Evolutionary conservation across 2,329 filamentous ascomycete species (phyloP).

Genomic region (Parafenestella ontariensis): DNA sequence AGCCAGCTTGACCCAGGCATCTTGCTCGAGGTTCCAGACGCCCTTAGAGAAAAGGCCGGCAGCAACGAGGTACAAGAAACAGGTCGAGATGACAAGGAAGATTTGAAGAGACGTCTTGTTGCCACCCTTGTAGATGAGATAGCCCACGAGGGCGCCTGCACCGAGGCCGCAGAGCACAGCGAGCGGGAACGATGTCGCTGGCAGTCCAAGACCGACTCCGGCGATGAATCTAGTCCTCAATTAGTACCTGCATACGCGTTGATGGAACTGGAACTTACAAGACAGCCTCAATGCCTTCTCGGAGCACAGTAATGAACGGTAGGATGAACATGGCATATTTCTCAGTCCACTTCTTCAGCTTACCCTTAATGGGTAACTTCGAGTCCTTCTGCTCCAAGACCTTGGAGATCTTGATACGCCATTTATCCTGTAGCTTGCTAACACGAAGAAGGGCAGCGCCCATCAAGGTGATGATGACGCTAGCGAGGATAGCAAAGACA

Average conservation of each 20-base stretch:
- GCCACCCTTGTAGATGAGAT: conserved; percentile 77
- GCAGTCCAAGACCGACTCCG: conserved; percentile 78
- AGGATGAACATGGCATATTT: conserved; percentile 87
- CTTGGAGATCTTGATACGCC: conserved; percentile 80
- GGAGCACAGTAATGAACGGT: conserved; percentile 85
- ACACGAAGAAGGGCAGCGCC: conserved; percentile 81
- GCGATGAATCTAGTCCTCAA: conserved; percentile 69
- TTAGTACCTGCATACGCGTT: background rate
- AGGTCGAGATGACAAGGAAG: conserved; percentile 83
- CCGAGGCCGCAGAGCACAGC: conserved; percentile 75
- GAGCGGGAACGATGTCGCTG: conserved; percentile 78
- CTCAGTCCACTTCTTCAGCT: conserved; percentile 70
- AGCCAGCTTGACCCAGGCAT: conserved; percentile 70
- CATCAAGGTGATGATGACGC: conserved; percentile 81
- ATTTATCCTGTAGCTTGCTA: conserved; percentile 84
- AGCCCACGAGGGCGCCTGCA: conserved; percentile 73
- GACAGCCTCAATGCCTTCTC: conserved; percentile 85
- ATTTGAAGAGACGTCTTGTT: conserved; percentile 71
- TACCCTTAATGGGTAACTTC: conserved; percentile 47
- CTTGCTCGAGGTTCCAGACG: conserved; percentile 76
- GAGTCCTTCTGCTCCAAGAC: conserved; percentile 66
- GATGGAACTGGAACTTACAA: conserved; percentile 52
- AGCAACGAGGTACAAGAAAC: conserved; percentile 82
- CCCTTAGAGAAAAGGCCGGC: conserved; percentile 81
- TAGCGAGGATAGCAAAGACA: conserved; percentile 75